These are phyloP conservation scores for Neurospora sp. DNA, from an alignment of 495 filamentous ascomycete genomes.

Conservation along the genomic window DNA sequence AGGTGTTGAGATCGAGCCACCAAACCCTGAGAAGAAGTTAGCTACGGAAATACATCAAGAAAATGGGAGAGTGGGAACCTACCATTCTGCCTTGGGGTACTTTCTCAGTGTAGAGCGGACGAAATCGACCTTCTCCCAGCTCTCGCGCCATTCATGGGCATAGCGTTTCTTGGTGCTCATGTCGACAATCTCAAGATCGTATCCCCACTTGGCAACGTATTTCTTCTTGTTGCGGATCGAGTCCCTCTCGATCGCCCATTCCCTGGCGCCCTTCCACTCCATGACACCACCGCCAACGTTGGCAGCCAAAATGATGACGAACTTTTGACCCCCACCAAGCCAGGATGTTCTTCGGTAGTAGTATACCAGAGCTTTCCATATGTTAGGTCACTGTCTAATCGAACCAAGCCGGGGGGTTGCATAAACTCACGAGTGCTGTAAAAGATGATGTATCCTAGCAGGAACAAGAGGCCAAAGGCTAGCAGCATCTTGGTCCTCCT, in stretches of 20 bases:
- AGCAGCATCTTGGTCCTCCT: slow-evolving; percentile 48
- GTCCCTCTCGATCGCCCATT: slow-evolving; percentile 97
- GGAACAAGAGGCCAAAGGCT: slow-evolving; percentile 46
- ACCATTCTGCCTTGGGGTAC: slow-evolving; percentile 96
- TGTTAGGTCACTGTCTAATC: slow-evolving; percentile 1
- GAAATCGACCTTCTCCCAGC: slow-evolving; percentile 98
- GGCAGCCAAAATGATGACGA: slow-evolving; percentile 86
- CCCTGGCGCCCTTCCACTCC: slow-evolving; percentile 95
- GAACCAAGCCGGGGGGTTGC: neutral
- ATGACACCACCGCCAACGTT: slow-evolving; percentile 96
- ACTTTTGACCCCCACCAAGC: slow-evolving; percentile 79
- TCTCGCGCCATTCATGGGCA: slow-evolving; percentile 97
- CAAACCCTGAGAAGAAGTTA: slow-evolving; percentile 64
- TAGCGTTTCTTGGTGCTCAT: slow-evolving; percentile 98
- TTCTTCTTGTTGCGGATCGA: slow-evolving; percentile 89
- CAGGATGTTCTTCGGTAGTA: slow-evolving; percentile 35
- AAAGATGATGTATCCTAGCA: slow-evolving; percentile 54
- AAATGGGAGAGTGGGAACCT: slow-evolving; percentile 18
- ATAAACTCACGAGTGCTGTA: slow-evolving; percentile 56
- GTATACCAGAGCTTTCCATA: slow-evolving; percentile 31
- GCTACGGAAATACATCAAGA: slow-evolving; percentile 3
- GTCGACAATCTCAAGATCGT: slow-evolving; percentile 91
- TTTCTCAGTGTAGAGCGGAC: slow-evolving; percentile 86
- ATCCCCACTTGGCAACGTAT: slow-evolving; percentile 83
- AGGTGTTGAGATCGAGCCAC: slow-evolving; percentile 98